Conservation (phyloP, 208 protist species). For the Acanthamoeba healyi region DNA sequence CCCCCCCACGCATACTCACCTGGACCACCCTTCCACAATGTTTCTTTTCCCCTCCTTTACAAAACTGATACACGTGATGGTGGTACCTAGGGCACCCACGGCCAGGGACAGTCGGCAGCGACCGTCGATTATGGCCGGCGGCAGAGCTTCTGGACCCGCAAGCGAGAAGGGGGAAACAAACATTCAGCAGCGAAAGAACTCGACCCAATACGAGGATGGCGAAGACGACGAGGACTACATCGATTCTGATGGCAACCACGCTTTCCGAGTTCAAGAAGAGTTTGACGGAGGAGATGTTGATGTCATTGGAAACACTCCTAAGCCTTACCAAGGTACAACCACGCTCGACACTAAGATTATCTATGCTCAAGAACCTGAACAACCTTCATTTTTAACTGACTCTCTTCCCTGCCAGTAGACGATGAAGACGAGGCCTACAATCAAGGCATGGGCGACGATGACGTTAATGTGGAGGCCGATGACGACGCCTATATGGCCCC, state of each 20-base stretch:
- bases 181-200: constrained; percentile 22
- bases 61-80: too few relatives aligned
- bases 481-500: constrained; percentile 43
- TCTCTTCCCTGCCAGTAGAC: neutral
- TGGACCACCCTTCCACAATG: too few relatives aligned
- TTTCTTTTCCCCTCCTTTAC: too few relatives aligned
- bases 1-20: too few relatives aligned
- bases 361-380: neutral
- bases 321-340: neutral
- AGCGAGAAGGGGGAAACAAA: neutral
- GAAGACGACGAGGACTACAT: constrained; percentile 54
- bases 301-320: neutral
- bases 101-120: constrained; percentile 38
- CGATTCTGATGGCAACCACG: neutral
- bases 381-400: neutral
- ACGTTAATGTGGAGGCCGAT: constrained; percentile 34
- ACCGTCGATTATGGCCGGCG: constrained; percentile 73
- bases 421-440: neutral
- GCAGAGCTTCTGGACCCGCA: neutral
- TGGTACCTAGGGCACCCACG: neutral
- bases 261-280: constrained; percentile 14
- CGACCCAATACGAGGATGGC: constrained; percentile 9
- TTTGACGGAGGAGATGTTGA: constrained; percentile 12
- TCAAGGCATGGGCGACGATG: neutral
- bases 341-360: neutral